Base-by-base conservation (phyloP, 495 filamentous ascomycete genomes). In the Neurospora africana region DNA sequence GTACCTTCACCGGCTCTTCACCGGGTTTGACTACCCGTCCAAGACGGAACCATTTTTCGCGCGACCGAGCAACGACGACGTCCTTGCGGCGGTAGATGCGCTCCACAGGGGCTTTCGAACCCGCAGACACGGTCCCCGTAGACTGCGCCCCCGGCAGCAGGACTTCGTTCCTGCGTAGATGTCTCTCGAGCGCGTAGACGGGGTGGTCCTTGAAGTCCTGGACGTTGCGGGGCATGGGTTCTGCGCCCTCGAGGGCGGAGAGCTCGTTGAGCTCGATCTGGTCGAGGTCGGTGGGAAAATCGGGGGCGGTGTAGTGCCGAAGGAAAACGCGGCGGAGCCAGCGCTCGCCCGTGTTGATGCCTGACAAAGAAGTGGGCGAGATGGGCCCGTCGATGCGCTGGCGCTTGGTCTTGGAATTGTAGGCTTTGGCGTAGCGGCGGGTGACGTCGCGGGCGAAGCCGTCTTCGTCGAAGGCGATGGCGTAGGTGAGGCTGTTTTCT, bases 201-300 rank as follows among this genome's bases (percentile, higher is more conserved):
- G 96, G 96, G 80, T 99, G 95, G 75, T 92, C 89, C 78, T 97
- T 97, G 81, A 98, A 96, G 76, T 98, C 95, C 61, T 89, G 87
- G 21, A 98, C 88, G 74, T 94, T 97, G 61, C 89, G 87, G 6
- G 95, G 95, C 89, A 99, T 94, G 5, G 91, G 91, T 77, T 99
- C 95, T 13, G 85, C 83, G 0, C 89, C 88, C 71, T 92, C 90
- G 72, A 86, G 88, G 8, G 86, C 85, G 0, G 87, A 84, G 5
- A 99, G 81, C 75, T 97, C 94, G 11, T 84, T 89, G 37, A 91
- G 84, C 78, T 99, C 95, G 33, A 95, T 86, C 79, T 93, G 90
- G 75, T 97, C 93, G 3, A 92, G 84, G 75, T 94, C 91, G 58
- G 87, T 83, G 30, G 68, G 71, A 1, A 65, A 65, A 4, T 81